Conservation (phyloP, 139 green algal species). For the Pleodorina starrii region DNA sequence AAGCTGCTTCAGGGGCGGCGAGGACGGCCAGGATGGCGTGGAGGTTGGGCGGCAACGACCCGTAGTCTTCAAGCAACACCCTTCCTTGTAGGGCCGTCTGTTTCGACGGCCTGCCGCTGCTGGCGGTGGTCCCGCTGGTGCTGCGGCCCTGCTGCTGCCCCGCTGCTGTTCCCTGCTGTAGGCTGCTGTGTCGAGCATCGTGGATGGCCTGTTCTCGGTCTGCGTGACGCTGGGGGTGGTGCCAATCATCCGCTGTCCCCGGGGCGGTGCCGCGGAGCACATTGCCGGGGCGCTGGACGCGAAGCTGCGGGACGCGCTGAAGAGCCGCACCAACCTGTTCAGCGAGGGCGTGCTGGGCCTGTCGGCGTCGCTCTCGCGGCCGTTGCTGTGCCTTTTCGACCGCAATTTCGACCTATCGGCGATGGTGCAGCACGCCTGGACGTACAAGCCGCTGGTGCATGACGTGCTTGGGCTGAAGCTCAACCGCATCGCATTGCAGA, state of each 20-base stretch:
- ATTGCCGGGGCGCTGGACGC: slow-evolving; percentile 87
- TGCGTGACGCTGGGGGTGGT: slow-evolving; percentile 92
- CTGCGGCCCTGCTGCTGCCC: too few relatives aligned
- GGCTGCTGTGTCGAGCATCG: slow-evolving; percentile 78
- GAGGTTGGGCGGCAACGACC: too few relatives aligned
- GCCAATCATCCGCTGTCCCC: slow-evolving; percentile 94
- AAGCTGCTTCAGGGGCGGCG: too few relatives aligned
- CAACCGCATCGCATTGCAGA: slow-evolving; percentile 86
- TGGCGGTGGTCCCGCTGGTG: too few relatives aligned
- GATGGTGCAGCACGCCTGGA: slow-evolving; percentile 94
- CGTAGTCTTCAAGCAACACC: too few relatives aligned
- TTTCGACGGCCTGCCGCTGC: too few relatives aligned
- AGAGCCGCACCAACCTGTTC: slow-evolving; percentile 85
- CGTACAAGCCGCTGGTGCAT: slow-evolving; percentile 97
- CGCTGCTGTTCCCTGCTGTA: slow-evolving; percentile 43
- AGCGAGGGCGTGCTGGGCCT: slow-evolving; percentile 70
- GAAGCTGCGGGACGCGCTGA: slow-evolving; percentile 86
- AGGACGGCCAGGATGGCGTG: too few relatives aligned
- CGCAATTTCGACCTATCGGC: slow-evolving; percentile 96
- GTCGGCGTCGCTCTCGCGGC: slow-evolving; percentile 80
- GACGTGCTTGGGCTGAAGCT: slow-evolving; percentile 94
- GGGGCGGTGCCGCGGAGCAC: slow-evolving; percentile 94
- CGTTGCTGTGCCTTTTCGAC: slow-evolving; percentile 97
- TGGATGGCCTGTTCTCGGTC: slow-evolving; percentile 95
- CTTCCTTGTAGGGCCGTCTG: too few relatives aligned